Evolutionary conservation across 305 asterid genomes (phyloP), one percentile per base, ranked within the genome.

Genomic region (Withania somnifera): DNA sequence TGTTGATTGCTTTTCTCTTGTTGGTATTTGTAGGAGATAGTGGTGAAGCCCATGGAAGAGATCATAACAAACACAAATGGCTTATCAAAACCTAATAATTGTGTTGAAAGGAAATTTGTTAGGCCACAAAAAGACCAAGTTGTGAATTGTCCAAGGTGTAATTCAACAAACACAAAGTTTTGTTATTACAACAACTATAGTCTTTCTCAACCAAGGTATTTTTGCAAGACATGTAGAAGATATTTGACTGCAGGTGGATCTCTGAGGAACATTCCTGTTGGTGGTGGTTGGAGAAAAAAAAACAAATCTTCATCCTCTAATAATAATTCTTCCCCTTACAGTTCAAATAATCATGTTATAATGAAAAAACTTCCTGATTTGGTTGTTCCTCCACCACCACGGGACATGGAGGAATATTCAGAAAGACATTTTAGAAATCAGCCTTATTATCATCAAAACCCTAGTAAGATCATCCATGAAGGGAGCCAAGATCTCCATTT

Each of bases 171-270:
- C 85, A 94, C 98, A 51, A 94, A 94, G 79, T 94, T 94, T 40
- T 94, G 98, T 83, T 93, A 93, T 89, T 93, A 91, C 90, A 93
- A 93, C 90, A 93, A 93, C 67, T 93, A 93, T 86, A 91, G 94
- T 86, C 91, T 91, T 36, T 79, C 98, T 0, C 98, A 94, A 86
- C 97, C 98, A 6, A 85, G 98, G 82, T 95, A 91, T 77, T 94
- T 91, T 86, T 94, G 98, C 89, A 94, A 92, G 90, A 90, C 93
- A 1, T 94, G 98, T 69, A 84, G 97, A 36, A 82, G 97, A 89
- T 94, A 92, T 85, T 93, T 97, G 98, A 93, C 98, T 6, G 89
- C 86, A 77, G 98, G 98, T 28, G 98, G 98, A 53, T 94, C 98
- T 82, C 71, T 93, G 60, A 86, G 98, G 73, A 92, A 84, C 86